These are phyloP conservation scores for Cryptococcus sp. DNA, from an alignment of 1,284 basidiomycete species.

Conservation along the genomic window DNA sequence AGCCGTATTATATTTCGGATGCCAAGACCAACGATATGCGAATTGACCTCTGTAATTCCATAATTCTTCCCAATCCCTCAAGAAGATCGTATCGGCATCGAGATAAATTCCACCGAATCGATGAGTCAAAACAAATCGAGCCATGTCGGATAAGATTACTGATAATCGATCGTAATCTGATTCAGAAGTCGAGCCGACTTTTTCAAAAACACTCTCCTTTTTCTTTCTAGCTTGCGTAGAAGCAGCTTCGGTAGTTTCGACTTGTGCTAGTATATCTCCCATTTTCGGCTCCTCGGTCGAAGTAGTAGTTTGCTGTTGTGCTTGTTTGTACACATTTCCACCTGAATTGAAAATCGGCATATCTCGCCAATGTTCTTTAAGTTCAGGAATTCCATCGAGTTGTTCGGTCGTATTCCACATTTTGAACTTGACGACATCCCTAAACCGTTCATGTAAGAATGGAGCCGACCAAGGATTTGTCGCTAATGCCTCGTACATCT, in stretches of 20 bases:
- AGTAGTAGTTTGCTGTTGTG: conserved; percentile 6
- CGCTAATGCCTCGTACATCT: conserved; percentile 64
- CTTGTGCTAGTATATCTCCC: conserved; percentile 22
- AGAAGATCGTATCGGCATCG: conserved; percentile 77
- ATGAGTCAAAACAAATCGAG: conserved; percentile 77
- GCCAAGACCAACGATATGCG: conserved; percentile 76
- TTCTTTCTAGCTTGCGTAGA: conserved; percentile 35
- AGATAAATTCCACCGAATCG: conserved; percentile 81
- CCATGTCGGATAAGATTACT: conserved; percentile 81
- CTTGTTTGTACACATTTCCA: conserved; percentile 57
- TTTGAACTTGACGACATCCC: conserved; percentile 74
- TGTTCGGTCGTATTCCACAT: conserved; percentile 89
- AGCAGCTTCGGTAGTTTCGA: conserved; percentile 22
- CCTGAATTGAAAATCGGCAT: conserved; percentile 69
- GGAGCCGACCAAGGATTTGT: conserved; percentile 79
- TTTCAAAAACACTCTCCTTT: conserved; percentile 63
- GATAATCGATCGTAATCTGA: conserved; percentile 72
- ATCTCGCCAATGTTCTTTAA: conserved; percentile 69
- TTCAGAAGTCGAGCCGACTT: conserved; percentile 69
- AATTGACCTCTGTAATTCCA: conserved; percentile 85
- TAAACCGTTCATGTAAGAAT: conserved; percentile 73
- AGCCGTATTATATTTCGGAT: conserved; percentile 80
- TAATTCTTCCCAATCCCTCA: conserved; percentile 87
- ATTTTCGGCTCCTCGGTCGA: conserved; percentile 42
- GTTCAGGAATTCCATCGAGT: conserved; percentile 70